Base-by-base conservation (phyloP, 352 stramenopile species). In the Phytophthora citricola region DNA sequence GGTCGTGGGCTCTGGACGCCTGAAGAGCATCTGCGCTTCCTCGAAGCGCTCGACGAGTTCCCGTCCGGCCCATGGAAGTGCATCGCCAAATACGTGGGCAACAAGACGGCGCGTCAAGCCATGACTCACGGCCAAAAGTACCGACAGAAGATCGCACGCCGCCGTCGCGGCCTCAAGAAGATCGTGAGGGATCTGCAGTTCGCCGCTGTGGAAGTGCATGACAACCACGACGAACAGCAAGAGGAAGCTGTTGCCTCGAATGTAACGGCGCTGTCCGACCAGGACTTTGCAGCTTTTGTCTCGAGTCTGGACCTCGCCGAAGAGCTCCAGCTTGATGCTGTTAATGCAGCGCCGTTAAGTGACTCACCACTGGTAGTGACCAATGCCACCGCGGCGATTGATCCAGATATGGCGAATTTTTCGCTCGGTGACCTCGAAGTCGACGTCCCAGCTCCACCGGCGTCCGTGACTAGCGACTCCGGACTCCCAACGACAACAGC, bases 101-200 rank as follows among this genome's bases (percentile, higher is more conserved):
- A 74, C 45, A 83, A 83, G 50, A 89, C 78, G 11, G 55, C 91
- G 24, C 91, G 94, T 5, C 96, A 99, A 69, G 97, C 97, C 48
- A 85, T 85, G 77, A 94, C 81, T 4, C 93, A 98, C 66, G 94
- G 93, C 5, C 94, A 98, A 78, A 98, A 98, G 72, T 98, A 98
- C 66, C 78, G 79, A 26, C 81, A 91, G 73, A 91, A 91, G 69
- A 80, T 87, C 60, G 73, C 75, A 29, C 60, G 78, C 15, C 73
- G 78, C 14, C 76, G 78, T 47, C 69, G 69, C 39, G 69, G 69
- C 1, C 69, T 78, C 34, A 78, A 78, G 65, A 78, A 75, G 40
- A 58, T 75, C 43, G 67, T 78, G 47, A 40, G 66, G 11, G 67
- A 78, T 54, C 51, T 78, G 4, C 54, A 69, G 26, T 69, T 75